Percentiles rank a stretch among this genome's conserved stretches.
These are phyloP conservation scores for Mycena rebaudengoi DNA, from an alignment of 768 basidiomycete species.

Conservation along the genomic window DNA sequence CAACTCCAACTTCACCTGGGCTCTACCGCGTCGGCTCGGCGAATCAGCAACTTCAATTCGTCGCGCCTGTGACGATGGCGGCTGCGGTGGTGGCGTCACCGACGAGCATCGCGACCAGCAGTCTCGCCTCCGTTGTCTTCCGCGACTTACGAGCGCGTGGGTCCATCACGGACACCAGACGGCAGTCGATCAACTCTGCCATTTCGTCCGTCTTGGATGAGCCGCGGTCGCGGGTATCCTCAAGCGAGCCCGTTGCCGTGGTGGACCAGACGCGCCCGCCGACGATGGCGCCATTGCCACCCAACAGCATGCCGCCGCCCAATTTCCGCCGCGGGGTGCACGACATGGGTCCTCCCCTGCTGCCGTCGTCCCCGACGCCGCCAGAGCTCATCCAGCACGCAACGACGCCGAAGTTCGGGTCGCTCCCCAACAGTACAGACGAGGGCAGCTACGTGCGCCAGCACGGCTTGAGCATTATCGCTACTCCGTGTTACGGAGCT, in stretches of 20 bases:
- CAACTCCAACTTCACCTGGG: conserved; percentile 27
- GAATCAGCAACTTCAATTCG: conserved; percentile 32
- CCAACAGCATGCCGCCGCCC: conserved; percentile 77
- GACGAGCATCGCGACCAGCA: too few species aligned
- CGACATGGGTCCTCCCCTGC: conserved; percentile 79
- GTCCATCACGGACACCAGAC: conserved; percentile 65
- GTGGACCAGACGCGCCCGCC: conserved; percentile 86
- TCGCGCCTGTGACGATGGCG: conserved; percentile 30
- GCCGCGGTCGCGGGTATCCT: conserved; percentile 71
- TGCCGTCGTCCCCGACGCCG: conserved; percentile 95
- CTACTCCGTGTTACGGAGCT: too few species aligned
- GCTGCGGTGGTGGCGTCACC: conserved; percentile 39
- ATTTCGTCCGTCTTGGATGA: conserved; percentile 62
- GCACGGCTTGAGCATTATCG: conserved; percentile 80
- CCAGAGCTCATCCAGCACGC: conserved; percentile 92
- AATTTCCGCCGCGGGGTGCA: conserved; percentile 66
- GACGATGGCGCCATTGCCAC: conserved; percentile 84
- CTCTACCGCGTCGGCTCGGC: conserved; percentile 27
- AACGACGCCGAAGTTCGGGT: conserved; percentile 83
- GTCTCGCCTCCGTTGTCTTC: conserved; percentile 51
- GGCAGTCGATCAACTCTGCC: conserved; percentile 78
- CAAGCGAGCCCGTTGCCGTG: conserved; percentile 54
- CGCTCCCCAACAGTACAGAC: conserved; percentile 54
- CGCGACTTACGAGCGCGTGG: conserved; percentile 64
- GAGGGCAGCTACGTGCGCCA: conserved; percentile 60